phyloP scores from a whole-genome alignment of 2,329 filamentous ascomycete genomes.

The Aspergillus oerlinghausenensis region DNA sequence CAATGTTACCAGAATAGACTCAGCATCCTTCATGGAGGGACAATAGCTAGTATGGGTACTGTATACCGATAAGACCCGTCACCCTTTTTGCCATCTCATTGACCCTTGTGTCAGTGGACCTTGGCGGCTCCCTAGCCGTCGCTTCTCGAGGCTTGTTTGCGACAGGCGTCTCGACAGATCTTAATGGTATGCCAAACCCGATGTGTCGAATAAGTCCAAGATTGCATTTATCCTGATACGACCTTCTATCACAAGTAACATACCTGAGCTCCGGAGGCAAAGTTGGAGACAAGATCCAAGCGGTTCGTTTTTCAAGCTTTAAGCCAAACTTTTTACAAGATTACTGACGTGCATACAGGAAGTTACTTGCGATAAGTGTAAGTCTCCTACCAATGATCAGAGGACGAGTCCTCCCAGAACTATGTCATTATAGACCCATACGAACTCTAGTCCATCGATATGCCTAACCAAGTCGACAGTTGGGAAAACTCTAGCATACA shows the following conservation, averaged over 20 bases:
- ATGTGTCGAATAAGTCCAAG: background rate
- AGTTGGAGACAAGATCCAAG: slow-evolving; percentile 56
- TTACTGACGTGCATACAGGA: slow-evolving; percentile 38
- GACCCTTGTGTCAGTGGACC: slow-evolving; percentile 47
- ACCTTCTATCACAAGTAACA: slow-evolving; percentile 45
- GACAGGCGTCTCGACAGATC: slow-evolving; percentile 63
- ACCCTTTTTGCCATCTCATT: background rate
- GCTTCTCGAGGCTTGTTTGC: slow-evolving; percentile 61
- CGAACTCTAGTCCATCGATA: background rate
- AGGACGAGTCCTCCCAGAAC: background rate
- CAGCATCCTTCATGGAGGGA: slow-evolving; percentile 63
- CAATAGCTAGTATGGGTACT: slow-evolving; percentile 57
- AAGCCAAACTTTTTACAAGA: background rate
- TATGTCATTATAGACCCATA: background rate
- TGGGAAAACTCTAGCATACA: slow-evolving; percentile 62
- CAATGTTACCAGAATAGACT: slow-evolving; percentile 52
- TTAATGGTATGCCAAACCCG: slow-evolving; percentile 47
- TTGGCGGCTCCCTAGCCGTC: slow-evolving; percentile 62
- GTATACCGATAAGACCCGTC: slow-evolving; percentile 2
- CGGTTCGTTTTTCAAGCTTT: slow-evolving; percentile 33
- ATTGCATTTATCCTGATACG: slow-evolving; percentile 1
- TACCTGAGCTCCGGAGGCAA: slow-evolving; percentile 61
- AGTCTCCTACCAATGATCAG: slow-evolving; percentile 9
- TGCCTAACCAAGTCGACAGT: slow-evolving; percentile 37
- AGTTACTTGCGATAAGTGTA: slow-evolving; percentile 63